Conservation (phyloP, 371 early-diverging fungal genomes). For the Nematocida sp. region DNA sequence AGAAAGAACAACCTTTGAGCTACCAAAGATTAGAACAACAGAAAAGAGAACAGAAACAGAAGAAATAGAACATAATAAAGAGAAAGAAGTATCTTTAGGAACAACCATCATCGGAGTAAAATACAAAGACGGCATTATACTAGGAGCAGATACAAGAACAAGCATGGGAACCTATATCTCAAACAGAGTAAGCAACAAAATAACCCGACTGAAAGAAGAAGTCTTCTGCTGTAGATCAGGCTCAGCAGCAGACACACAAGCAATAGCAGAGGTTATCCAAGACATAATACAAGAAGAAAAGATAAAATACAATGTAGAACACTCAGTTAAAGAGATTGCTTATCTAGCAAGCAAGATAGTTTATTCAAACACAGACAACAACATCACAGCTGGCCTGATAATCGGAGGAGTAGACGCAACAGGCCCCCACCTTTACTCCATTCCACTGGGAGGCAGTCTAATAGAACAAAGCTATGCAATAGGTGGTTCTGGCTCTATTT, state of each 20-base stretch:
- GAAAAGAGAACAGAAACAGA: neutral
- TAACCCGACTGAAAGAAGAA: slow-evolving; percentile 82
- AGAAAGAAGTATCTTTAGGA: slow-evolving; percentile 59
- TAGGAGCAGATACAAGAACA: slow-evolving; percentile 95
- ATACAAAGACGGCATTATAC: slow-evolving; percentile 83
- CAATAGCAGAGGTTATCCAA: slow-evolving; percentile 83
- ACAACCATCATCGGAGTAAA: slow-evolving; percentile 97
- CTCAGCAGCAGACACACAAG: slow-evolving; percentile 96
- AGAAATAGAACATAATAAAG: neutral
- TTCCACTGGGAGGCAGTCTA: slow-evolving; percentile 86
- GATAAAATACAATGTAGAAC: slow-evolving; percentile 69
- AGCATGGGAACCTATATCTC: slow-evolving; percentile 88
- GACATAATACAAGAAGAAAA: slow-evolving; percentile 68
- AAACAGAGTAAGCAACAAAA: slow-evolving; percentile 84
- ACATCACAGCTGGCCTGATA: slow-evolving; percentile 86
- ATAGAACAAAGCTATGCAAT: slow-evolving; percentile 83
- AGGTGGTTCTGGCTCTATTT: slow-evolving; percentile 90
- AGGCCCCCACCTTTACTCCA: slow-evolving; percentile 72
- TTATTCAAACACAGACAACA: slow-evolving; percentile 74
- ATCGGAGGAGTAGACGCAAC: slow-evolving; percentile 89
- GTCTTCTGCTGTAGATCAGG: slow-evolving; percentile 96
- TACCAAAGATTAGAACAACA: too few relatives aligned
- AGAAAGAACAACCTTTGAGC: too few relatives aligned
- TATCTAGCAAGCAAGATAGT: slow-evolving; percentile 80
- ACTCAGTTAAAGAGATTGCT: slow-evolving; percentile 79